phyloP scores from a whole-genome alignment of 1,284 basidiomycete genomes.

The Heterobasidion annosum region DNA sequence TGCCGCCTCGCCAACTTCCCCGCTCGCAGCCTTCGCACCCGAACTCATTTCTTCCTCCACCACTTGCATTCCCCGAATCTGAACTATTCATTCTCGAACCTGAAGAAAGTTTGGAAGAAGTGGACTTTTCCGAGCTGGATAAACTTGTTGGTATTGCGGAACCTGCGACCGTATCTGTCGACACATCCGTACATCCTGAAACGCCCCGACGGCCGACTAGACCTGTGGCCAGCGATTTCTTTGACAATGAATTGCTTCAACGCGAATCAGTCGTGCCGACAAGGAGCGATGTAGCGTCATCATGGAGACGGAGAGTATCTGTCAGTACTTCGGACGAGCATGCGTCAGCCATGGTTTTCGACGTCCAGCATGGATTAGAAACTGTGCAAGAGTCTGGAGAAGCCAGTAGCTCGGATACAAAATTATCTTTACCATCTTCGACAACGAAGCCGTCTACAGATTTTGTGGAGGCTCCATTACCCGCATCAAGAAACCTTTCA shows the following conservation, averaged over 20 bases:
- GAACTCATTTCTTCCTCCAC: constrained; percentile 25
- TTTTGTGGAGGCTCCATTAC: neutral
- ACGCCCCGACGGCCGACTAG: constrained; percentile 19
- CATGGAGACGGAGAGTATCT: constrained; percentile 37
- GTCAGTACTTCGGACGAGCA: constrained; percentile 6
- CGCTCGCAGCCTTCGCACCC: constrained; percentile 10
- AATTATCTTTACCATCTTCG: too few relatives aligned
- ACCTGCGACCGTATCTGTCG: constrained; percentile 13
- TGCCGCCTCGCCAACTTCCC: constrained; percentile 15
- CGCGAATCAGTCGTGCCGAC: constrained; percentile 12
- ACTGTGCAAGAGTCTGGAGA: too few relatives aligned
- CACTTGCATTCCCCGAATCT: constrained; percentile 34
- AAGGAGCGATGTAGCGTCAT: constrained; percentile 22
- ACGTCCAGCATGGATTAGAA: neutral
- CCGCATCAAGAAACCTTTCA: neutral
- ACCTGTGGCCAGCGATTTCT: constrained; percentile 61
- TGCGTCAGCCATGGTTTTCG: neutral
- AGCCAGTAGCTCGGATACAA: too few relatives aligned
- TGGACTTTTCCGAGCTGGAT: constrained; percentile 71
- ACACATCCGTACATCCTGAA: constrained; percentile 7
- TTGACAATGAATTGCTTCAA: constrained; percentile 33
- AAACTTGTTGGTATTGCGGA: constrained; percentile 45
- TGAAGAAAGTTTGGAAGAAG: constrained; percentile 59
- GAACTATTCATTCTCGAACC: constrained; percentile 36
- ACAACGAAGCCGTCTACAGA: neutral